These are phyloP conservation scores for Persicaria maculosa DNA, from an alignment of 148 eudicot genomes.

Conservation along the genomic window DNA sequence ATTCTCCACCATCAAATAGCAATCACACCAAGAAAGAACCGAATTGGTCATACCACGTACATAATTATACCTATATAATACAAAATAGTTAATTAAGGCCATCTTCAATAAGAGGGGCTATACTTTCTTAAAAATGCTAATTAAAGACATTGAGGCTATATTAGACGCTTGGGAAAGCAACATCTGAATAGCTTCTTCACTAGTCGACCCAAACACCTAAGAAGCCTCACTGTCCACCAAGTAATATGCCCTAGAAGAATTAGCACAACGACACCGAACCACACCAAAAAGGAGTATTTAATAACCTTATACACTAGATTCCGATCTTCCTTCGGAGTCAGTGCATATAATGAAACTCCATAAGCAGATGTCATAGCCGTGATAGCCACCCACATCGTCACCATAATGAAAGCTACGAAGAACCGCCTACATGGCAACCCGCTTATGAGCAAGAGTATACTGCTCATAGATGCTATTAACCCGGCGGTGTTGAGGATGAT, in stretches of 20 bases:
- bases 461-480: conserved; percentile 14
- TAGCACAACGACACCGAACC: neutral
- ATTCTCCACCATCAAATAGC: too few species aligned
- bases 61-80: too few species aligned
- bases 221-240: neutral
- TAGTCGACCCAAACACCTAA: neutral
- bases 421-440: conserved; percentile 15
- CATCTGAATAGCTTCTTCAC: neutral
- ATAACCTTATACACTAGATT: neutral
- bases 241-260: neutral
- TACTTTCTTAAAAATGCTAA: too few species aligned
- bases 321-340: neutral
- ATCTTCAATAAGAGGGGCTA: too few species aligned
- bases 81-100: too few species aligned
- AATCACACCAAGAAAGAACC: too few species aligned
- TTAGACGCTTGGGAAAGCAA: neutral
- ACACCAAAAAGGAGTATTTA: neutral
- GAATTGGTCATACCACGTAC: too few species aligned
- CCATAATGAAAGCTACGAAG: neutral
- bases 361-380: conserved; percentile 6
- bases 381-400: conserved; percentile 16
- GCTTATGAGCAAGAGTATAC: conserved; percentile 18
- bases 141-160: too few species aligned
- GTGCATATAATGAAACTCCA: neutral
- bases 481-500: conserved; percentile 5